Evolutionary conservation across 2,329 filamentous ascomycete species (phyloP).

Genomic region (Talaromyces sp.): DNA sequence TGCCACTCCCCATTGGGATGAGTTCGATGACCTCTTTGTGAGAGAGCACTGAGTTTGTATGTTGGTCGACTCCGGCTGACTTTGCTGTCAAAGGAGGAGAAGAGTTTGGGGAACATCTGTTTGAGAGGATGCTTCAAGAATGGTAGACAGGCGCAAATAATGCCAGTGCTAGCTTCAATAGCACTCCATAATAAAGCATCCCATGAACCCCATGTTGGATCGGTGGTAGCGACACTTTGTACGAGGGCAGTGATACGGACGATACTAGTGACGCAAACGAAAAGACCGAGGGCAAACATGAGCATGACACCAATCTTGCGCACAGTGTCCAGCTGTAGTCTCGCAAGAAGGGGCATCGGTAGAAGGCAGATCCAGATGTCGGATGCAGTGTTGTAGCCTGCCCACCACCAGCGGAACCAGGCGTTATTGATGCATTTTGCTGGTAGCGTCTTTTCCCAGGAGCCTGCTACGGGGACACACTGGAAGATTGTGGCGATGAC

Average conservation of each 20-base stretch:
- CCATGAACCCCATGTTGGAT: constrained; percentile 22
- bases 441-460: constrained; percentile 46
- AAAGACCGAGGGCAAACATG: constrained; percentile 50
- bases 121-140: constrained; percentile 24
- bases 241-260: constrained; percentile 39
- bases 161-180: constrained; percentile 24
- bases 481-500: constrained; percentile 39
- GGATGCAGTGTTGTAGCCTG: constrained; percentile 20
- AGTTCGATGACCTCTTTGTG: constrained; percentile 1
- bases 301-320: constrained; percentile 49
- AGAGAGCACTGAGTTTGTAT: constrained; percentile 19
- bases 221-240: constrained; percentile 17
- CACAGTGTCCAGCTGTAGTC: constrained; percentile 42
- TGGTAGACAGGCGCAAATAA: constrained; percentile 26
- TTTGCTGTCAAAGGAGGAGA: constrained; percentile 20
- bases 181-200: constrained; percentile 24
- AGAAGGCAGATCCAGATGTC: constrained; percentile 48
- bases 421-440: constrained; percentile 49
- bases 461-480: constrained; percentile 47
- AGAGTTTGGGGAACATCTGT: constrained; percentile 21
- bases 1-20: constrained; percentile 11
- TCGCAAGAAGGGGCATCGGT: constrained; percentile 47
- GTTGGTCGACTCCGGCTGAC: constrained; percentile 15
- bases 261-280: constrained; percentile 52
- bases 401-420: constrained; percentile 39